Conservation (phyloP, 768 basidiomycete genomes). For the Mrakia hoshinonis region DNA sequence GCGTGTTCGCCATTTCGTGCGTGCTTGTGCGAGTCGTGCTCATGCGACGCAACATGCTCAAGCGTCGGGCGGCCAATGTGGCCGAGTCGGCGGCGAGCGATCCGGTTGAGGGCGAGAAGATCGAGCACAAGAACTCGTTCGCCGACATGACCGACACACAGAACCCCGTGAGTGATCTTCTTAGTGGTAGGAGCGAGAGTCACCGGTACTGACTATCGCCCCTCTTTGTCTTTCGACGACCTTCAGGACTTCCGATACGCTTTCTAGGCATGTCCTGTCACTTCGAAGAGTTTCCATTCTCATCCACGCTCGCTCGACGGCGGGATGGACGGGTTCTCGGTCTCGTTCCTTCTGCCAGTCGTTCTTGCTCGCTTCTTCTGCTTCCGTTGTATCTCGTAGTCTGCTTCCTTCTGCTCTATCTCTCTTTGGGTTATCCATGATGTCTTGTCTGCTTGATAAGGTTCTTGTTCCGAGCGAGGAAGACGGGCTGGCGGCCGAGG, state of each 20-base stretch:
- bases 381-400: no score
- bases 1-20: slow-evolving; percentile 44
- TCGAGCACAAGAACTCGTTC: not conserved
- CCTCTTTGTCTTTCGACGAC: slow-evolving; percentile 48
- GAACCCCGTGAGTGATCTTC: slow-evolving; percentile 23
- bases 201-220: slow-evolving; percentile 19
- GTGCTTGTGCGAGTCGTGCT: slow-evolving; percentile 44
- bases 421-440: no score
- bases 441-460: no score
- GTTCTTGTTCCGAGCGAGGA: no score
- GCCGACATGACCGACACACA: not conserved
- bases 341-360: no score
- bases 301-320: no score
- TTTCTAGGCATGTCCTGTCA: no score
- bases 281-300: no score
- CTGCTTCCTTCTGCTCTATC: no score
- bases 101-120: not conserved
- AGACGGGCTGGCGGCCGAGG: no score
- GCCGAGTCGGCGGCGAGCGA: slow-evolving; percentile 24
- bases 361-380: no score
- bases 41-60: slow-evolving; percentile 42
- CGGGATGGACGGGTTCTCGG: no score
- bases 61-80: slow-evolving; percentile 36
- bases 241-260: slow-evolving; percentile 42
- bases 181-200: slow-evolving; percentile 24